Base-by-base conservation (phyloP, 1,284 basidiomycete genomes). In the Erythrobasidium hasegawianum region DNA sequence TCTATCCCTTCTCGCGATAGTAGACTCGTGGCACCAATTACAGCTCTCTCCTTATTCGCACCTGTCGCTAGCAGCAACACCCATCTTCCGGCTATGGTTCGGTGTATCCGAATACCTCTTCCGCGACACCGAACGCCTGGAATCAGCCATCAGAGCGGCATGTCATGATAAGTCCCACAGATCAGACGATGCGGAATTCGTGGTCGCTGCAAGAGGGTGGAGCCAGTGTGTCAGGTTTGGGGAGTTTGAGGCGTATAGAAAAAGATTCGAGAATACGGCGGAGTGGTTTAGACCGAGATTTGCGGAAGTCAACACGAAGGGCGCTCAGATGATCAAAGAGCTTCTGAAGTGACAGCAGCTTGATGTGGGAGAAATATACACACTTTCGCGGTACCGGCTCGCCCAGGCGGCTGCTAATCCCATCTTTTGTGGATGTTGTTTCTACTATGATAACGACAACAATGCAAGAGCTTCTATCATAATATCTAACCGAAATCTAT, bases 91-190 rank as follows among this genome's bases (percentile, higher is more conserved):
- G 57, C 83, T 97, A 71, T 97, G 96, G 89, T 89, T 98, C 64
- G 96, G 95, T 45, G 92, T 97, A 9, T 92, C 93, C 3, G 94
- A 98, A 77, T 90, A 96, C 79, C 83, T 98, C 18, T 98, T 97
- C 81, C 83, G 88, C 57, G 83, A 83, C 0, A 80, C 81, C 14
- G 73, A 79, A 1, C 81, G 88, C 11, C 79, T 95, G 27, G 82
- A 86, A 68, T 78, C 81, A 2, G 88, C 91, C 0, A 83, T 96
- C 58, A 79, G 86, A 68, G 89, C 91, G 0, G 90, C 89, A 0
- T 77, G 93, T 24, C 79, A 85, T 67, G 88, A 95, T 72, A 83
- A 84, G n/a, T 85, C 86, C 73, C 91, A 96, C 76, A 82, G 94
- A 4, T 83, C 87, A 0, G 83, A 98, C 73, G 96, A 98, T 77